Base-by-base conservation (phyloP, 192 early-diverging fungal genomes). In the Coemansia asiatica region DNA sequence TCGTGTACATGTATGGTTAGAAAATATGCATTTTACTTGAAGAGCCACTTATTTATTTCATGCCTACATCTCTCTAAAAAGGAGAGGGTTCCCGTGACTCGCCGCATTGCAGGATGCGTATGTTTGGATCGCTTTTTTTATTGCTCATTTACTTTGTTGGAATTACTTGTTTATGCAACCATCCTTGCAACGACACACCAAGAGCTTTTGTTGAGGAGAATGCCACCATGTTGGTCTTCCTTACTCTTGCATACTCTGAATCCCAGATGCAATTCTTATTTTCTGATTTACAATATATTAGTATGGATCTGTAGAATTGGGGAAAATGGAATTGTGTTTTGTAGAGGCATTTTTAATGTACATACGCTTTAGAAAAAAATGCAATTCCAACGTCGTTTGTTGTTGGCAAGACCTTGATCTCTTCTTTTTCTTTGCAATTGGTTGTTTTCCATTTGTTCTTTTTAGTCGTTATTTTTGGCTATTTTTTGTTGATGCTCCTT, bases 1-100 rank as follows among this genome's bases (percentile, higher is more conserved):
- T 23, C 50, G 23, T 53, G 50, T 56, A 56, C 27, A 56, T 56
- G 54, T 56, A 29, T 29, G 28, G 15, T 29, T 56, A 12, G 28
- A 56, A 29, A 44, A 44, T 44, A 44, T 44, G 0, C 16, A 44
- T 44, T 44, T 44, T 44, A 44, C 13, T 44, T 44, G 8, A 53
- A 56, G 18, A 56, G 28, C 23, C 23, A 54, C 27, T 29, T 31
- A 31, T 29, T 29, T 2, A n/a, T 29, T 31, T 29, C 23, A 7
- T 53, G 21, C 19, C 13, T 28, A 15, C 28, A 13, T 56, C 26
- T 56, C 26, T 56, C 26, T 29, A 29, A 29, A 56, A 56, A 29
- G 25, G 54, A 29, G 16, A 56, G 48, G 48, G 48, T 22, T 56
- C 54, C 28, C 54, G 28, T 56, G 54, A 56, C 29, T 56, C 27